phyloP scores from a whole-genome alignment of 176 grass and related monocot species.

The Aegilops bicornis region DNA sequence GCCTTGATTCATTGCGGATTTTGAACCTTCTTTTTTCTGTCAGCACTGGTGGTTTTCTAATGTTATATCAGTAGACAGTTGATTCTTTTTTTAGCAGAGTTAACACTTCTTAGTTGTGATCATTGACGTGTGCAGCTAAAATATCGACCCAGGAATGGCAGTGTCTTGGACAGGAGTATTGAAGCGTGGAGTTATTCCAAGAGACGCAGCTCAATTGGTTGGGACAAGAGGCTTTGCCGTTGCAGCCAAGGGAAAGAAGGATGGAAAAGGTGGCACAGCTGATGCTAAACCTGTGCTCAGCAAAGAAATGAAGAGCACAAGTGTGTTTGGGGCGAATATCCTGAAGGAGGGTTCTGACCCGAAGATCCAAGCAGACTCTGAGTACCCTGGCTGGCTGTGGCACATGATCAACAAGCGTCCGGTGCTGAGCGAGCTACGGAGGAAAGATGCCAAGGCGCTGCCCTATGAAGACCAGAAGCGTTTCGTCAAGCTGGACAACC shows the following conservation, averaged over 20 bases:
- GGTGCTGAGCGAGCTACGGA: constrained; percentile 66
- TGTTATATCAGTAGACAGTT: too few relatives aligned
- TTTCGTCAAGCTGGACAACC: constrained; percentile 82
- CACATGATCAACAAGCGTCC: constrained; percentile 61
- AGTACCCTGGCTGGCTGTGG: constrained; percentile 83
- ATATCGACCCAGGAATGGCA: constrained; percentile 34
- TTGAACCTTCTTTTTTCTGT: too few relatives aligned
- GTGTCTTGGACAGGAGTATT: constrained; percentile 48
- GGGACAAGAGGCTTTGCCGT: too few relatives aligned
- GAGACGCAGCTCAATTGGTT: constrained; percentile 22
- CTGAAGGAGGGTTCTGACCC: constrained; percentile 87
- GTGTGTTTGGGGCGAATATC: constrained; percentile 78
- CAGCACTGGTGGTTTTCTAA: too few relatives aligned
- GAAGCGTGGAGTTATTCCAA: constrained; percentile 21
- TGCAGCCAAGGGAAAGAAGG: too few relatives aligned
- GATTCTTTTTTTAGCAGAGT: too few relatives aligned
- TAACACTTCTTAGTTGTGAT: background rate
- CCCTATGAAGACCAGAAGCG: constrained; percentile 49
- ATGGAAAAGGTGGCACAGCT: constrained; percentile 44
- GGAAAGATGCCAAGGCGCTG: constrained; percentile 58
- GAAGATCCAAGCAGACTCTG: constrained; percentile 63
- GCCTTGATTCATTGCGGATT: too few relatives aligned
- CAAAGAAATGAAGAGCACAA: constrained; percentile 78
- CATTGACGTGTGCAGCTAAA: constrained; percentile 26
- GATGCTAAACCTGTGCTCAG: constrained; percentile 73